Conservation (phyloP, 768 basidiomycete genomes). For the Peribolospora baueri region DNA sequence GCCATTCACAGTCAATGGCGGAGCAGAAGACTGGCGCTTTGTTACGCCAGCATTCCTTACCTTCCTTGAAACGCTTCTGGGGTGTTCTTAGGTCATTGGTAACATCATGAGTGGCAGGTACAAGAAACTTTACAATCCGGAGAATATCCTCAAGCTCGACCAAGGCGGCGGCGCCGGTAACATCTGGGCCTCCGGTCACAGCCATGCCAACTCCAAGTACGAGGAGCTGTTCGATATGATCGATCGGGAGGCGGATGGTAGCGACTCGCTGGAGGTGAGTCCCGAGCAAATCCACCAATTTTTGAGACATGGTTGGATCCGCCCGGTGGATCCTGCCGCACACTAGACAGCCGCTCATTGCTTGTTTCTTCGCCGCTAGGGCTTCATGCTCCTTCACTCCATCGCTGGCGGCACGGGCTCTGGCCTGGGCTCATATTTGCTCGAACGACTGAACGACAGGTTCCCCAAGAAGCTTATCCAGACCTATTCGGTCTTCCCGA, state of each 20-base stretch:
- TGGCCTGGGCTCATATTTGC: slow-evolving; percentile 87
- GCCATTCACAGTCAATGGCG: neutral
- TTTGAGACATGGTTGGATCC: too few species aligned
- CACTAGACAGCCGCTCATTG: neutral
- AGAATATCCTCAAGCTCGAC: slow-evolving; percentile 86
- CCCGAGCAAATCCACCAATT: neutral
- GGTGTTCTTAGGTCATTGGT: slow-evolving; percentile 55
- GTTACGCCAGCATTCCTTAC: too few species aligned
- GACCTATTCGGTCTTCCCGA: slow-evolving; percentile 96
- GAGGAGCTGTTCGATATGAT: slow-evolving; percentile 99
- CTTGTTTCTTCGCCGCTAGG: slow-evolving; percentile 28
- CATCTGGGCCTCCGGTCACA: slow-evolving; percentile 29
- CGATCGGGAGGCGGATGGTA: slow-evolving; percentile 90
- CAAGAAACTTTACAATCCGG: slow-evolving; percentile 78
- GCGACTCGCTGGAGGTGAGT: slow-evolving; percentile 76
- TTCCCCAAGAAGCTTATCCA: slow-evolving; percentile 98
- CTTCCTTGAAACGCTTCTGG: too few species aligned
- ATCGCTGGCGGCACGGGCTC: slow-evolving; percentile 98
- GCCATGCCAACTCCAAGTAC: slow-evolving; percentile 28
- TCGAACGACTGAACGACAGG: slow-evolving; percentile 86
- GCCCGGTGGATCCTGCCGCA: too few species aligned
- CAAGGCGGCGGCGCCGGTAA: slow-evolving; percentile 99
- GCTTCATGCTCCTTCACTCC: slow-evolving; percentile 95
- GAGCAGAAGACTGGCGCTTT: too few species aligned
- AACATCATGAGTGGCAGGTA: slow-evolving; percentile 72